Conservation (phyloP, 148 eudicot species). For the Spergularia marina region DNA sequence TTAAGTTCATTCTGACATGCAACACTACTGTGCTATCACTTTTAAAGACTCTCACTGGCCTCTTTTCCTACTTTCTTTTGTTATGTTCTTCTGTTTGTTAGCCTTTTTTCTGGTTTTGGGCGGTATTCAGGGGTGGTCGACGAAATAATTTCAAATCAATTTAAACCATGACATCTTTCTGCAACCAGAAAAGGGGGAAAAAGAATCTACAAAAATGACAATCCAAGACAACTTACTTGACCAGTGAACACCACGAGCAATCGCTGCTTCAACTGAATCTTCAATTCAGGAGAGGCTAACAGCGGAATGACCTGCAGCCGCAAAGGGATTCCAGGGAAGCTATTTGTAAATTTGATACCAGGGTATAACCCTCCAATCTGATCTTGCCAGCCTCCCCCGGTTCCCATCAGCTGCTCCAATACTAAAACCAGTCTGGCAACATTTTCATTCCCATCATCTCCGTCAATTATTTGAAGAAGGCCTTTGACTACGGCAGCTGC, state of each 20-base stretch:
- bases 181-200: neutral
- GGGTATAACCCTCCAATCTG: conserved; percentile 96
- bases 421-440: conserved; percentile 90
- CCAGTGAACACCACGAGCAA: conserved; percentile 97
- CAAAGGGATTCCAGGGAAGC: conserved; percentile 95
- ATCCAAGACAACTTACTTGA: conserved; percentile 52
- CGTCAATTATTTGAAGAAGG: conserved; percentile 68
- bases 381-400: conserved; percentile 99
- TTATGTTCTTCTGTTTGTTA: no score
- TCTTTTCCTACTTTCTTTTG: no score
- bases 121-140: neutral
- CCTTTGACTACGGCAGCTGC: conserved; percentile 98
- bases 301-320: conserved; percentile 85
- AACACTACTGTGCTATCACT: no score
- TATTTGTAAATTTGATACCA: conserved; percentile 77
- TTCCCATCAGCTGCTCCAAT: conserved; percentile 96
- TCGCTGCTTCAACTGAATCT: conserved; percentile 66
- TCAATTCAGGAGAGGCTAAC: conserved; percentile 59
- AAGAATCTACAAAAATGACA: neutral
- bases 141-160: neutral
- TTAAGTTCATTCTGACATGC: no score
- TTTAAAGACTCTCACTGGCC: no score
- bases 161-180: neutral
- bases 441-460: conserved; percentile 77
- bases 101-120: neutral